Conservation (phyloP, 2,329 filamentous ascomycete species). For the Penicillium sp. region DNA sequence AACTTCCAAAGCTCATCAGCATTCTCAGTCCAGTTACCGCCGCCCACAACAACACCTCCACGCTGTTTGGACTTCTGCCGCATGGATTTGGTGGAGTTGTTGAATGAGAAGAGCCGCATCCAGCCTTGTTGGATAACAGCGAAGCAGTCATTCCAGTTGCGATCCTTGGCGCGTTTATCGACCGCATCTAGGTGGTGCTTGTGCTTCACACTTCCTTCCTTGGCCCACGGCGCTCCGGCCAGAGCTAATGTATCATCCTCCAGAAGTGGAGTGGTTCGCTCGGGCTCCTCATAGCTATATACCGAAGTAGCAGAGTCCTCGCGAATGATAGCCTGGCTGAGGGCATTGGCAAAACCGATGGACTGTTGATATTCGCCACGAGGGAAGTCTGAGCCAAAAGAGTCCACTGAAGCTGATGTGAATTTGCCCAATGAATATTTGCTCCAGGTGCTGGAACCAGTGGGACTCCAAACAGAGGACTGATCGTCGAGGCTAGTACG, state of each 20-base stretch:
- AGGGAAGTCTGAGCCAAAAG: constrained; percentile 74
- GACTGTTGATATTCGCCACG: constrained; percentile 89
- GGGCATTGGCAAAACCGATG: constrained; percentile 93
- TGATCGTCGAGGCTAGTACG: constrained; percentile 92
- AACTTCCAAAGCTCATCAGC: constrained; percentile 88
- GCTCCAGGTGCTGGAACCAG: constrained; percentile 91
- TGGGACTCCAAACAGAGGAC: constrained; percentile 88
- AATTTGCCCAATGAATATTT: constrained; percentile 88
- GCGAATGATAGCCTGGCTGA: constrained; percentile 94
- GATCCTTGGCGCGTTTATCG: constrained; percentile 89
- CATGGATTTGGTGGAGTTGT: constrained; percentile 70
- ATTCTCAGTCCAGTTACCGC: constrained; percentile 98
- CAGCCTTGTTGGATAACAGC: constrained; percentile 94
- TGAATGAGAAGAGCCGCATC: constrained; percentile 92
- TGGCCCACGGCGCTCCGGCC: constrained; percentile 94
- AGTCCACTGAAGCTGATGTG: constrained; percentile 89
- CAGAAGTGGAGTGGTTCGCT: constrained; percentile 66
- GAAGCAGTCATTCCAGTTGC: constrained; percentile 94
- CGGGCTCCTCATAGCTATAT: constrained; percentile 60
- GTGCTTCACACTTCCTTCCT: constrained; percentile 93
- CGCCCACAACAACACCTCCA: constrained; percentile 74
- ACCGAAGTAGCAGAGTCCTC: constrained; percentile 63
- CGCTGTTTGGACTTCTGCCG: constrained; percentile 60
- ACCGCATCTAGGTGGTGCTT: constrained; percentile 92
- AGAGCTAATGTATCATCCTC: constrained; percentile 93